phyloP scores from a whole-genome alignment of 139 green algal genomes.

The Penium margaritaceum region DNA sequence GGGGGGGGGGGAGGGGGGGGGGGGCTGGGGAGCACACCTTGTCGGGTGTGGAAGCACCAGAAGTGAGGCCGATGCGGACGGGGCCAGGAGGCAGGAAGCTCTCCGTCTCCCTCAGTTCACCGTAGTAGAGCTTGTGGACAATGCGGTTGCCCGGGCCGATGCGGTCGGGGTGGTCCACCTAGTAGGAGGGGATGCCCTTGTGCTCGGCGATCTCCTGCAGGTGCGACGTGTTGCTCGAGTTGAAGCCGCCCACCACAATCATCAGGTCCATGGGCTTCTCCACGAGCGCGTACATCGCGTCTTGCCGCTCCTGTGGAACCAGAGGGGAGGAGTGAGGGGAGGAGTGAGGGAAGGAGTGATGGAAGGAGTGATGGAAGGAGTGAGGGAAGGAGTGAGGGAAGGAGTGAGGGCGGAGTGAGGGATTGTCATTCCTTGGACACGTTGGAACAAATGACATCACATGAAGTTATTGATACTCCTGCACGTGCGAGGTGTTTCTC shows the following conservation, averaged over 20 bases:
- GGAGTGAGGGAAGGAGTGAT: background rate
- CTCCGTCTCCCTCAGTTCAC: slow-evolving; percentile 75
- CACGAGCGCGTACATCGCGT: slow-evolving; percentile 86
- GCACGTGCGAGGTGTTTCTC: slow-evolving; percentile 91
- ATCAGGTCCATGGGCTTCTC: slow-evolving; percentile 77
- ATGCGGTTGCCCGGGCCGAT: slow-evolving; percentile 80
- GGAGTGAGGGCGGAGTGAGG: no score
- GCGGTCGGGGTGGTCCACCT: slow-evolving; percentile 73
- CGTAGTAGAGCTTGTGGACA: slow-evolving; percentile 44
- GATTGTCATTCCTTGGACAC: no score
- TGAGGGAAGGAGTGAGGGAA: no score
- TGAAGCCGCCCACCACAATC: slow-evolving; percentile 97
- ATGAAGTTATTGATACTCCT: no score
- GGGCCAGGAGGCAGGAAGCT: slow-evolving; percentile 73
- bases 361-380: background rate
- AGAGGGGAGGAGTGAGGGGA: background rate
- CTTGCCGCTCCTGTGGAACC: slow-evolving; percentile 85
- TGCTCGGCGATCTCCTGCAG: slow-evolving; percentile 90
- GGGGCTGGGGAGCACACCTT: slow-evolving; percentile 39
- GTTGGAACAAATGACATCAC: no score
- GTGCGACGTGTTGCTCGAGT: slow-evolving; percentile 94
- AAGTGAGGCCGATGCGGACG: slow-evolving; percentile 82
- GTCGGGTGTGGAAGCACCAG: slow-evolving; percentile 73
- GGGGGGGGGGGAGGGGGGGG: no score
- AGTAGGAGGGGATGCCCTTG: slow-evolving; percentile 82